phyloP scores from a whole-genome alignment of 352 stramenopile genomes.

The Phytophthora sojae region DNA sequence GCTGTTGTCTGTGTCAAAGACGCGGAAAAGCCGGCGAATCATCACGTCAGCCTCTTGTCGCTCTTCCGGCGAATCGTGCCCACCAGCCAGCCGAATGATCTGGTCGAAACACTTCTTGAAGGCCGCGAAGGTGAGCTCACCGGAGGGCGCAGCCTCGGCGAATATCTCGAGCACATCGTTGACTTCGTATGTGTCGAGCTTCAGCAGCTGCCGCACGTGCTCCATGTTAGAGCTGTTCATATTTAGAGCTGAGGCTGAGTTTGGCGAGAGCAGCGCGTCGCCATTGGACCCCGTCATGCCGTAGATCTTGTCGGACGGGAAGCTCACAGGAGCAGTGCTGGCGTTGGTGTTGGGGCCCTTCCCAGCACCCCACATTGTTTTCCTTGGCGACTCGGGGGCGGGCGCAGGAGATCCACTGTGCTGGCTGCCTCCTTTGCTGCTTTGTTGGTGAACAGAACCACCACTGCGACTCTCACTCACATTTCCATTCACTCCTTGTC shows the following conservation, averaged over 20 bases:
- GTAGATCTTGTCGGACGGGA: slow-evolving; percentile 54
- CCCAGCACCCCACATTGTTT: slow-evolving; percentile 34
- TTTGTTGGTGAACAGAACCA: slow-evolving; percentile 13
- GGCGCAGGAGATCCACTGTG: slow-evolving; percentile 17
- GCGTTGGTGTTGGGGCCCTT: slow-evolving; percentile 16
- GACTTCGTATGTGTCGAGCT: slow-evolving; percentile 87
- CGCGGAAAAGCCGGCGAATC: slow-evolving; percentile 83
- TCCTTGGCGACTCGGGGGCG: slow-evolving; percentile 36
- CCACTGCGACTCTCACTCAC: slow-evolving; percentile 20
- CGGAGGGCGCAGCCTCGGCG: slow-evolving; percentile 78
- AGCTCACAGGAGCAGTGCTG: slow-evolving; percentile 33
- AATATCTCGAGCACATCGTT: slow-evolving; percentile 92
- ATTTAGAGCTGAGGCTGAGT: slow-evolving; percentile 53
- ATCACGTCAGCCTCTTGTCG: slow-evolving; percentile 82
- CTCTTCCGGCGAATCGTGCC: slow-evolving; percentile 70
- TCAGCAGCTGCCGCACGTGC: slow-evolving; percentile 74
- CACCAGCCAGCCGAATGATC: slow-evolving; percentile 84
- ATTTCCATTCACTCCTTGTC: slow-evolving; percentile 23
- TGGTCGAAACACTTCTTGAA: slow-evolving; percentile 92
- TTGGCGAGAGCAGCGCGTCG: slow-evolving; percentile 53
- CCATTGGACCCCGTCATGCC: slow-evolving; percentile 46
- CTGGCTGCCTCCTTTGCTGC: slow-evolving; percentile 21
- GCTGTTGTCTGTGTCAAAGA: slow-evolving; percentile 87
- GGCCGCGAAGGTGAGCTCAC: slow-evolving; percentile 77
- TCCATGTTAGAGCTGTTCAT: slow-evolving; percentile 87